These are phyloP conservation scores for Fomitopsis pinicola DNA, from an alignment of 1,284 basidiomycete species.

Conservation along the genomic window DNA sequence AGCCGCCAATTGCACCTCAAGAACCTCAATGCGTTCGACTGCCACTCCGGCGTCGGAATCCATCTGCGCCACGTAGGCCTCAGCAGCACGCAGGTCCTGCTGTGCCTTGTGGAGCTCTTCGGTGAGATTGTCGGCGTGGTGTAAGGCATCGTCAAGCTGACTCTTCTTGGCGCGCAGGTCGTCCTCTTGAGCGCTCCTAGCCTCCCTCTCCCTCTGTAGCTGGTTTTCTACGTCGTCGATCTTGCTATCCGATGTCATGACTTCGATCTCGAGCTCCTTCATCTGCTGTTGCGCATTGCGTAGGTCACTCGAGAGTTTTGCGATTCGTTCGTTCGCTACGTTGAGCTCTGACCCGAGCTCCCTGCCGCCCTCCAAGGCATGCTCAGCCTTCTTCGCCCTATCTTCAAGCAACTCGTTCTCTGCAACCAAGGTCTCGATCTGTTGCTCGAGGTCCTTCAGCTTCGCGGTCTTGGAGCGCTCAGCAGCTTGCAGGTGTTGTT, in stretches of 20 bases:
- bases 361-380: slow-evolving; percentile 50
- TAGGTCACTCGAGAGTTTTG: slow-evolving; percentile 48
- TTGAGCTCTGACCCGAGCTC: slow-evolving; percentile 64
- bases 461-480: slow-evolving; percentile 37
- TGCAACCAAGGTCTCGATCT: slow-evolving; percentile 37
- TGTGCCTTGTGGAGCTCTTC: slow-evolving; percentile 26
- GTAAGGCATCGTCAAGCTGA: slow-evolving; percentile 18
- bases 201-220: slow-evolving; percentile 44
- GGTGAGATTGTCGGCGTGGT: slow-evolving; percentile 20
- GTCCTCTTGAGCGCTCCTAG: slow-evolving; percentile 28
- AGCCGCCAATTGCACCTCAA: slow-evolving; percentile 47
- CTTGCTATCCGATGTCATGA: slow-evolving; percentile 41
- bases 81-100: slow-evolving; percentile 38
- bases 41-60: slow-evolving; percentile 47
- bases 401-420: slow-evolving; percentile 54
- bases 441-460: slow-evolving; percentile 43
- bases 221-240: slow-evolving; percentile 50
- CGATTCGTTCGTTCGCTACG: slow-evolving; percentile 57
- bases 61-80: slow-evolving; percentile 48
- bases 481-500: slow-evolving; percentile 36
- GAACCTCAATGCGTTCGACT: slow-evolving; percentile 42
- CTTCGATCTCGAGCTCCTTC: slow-evolving; percentile 52
- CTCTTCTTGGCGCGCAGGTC: slow-evolving; percentile 32
- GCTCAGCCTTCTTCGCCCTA: slow-evolving; percentile 58
- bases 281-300: slow-evolving; percentile 52